Conservation (phyloP, 2,329 filamentous ascomycete genomes). For the Fusarium sp. region DNA sequence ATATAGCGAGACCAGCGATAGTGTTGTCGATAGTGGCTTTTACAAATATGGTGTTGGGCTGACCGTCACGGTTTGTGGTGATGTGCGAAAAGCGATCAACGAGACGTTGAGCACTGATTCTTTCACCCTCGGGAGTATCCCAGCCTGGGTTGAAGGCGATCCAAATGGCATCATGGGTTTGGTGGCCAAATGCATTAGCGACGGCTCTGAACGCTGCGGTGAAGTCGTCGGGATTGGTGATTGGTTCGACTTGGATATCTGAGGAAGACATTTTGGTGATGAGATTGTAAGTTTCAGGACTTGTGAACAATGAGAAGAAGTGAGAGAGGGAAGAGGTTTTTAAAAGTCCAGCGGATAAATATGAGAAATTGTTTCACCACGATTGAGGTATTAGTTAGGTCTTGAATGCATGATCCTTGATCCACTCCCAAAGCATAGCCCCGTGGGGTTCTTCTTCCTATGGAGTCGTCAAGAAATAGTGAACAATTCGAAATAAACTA, state of each 20-base stretch:
- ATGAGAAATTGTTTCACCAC: neutral
- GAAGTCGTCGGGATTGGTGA: slow-evolving; percentile 44
- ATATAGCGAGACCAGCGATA: slow-evolving; percentile 64
- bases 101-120: slow-evolving; percentile 49
- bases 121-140: slow-evolving; percentile 58
- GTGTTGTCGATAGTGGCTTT: slow-evolving; percentile 58
- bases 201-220: slow-evolving; percentile 37
- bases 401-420: slow-evolving; percentile 18
- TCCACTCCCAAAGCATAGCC: slow-evolving; percentile 13
- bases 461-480: neutral
- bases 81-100: slow-evolving; percentile 52
- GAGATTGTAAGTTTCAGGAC: rapidly evolving
- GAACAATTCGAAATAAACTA: neutral
- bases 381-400: slow-evolving; percentile 24
- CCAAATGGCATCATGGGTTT: slow-evolving; percentile 62
- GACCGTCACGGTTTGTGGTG: slow-evolving; percentile 53
- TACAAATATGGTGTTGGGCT: slow-evolving; percentile 61
- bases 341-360: neutral
- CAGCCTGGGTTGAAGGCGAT: slow-evolving; percentile 62
- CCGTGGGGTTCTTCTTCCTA: slow-evolving; percentile 1
- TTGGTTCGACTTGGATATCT: slow-evolving; percentile 40
- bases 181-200: slow-evolving; percentile 56
- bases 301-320: neutral
- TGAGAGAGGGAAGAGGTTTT: neutral
- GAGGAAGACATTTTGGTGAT: neutral